Percentiles rank a stretch among this genome's conserved stretches.
phyloP scores from a whole-genome alignment of 176 grass and related monocot species.

The Aegilops bicornis region DNA sequence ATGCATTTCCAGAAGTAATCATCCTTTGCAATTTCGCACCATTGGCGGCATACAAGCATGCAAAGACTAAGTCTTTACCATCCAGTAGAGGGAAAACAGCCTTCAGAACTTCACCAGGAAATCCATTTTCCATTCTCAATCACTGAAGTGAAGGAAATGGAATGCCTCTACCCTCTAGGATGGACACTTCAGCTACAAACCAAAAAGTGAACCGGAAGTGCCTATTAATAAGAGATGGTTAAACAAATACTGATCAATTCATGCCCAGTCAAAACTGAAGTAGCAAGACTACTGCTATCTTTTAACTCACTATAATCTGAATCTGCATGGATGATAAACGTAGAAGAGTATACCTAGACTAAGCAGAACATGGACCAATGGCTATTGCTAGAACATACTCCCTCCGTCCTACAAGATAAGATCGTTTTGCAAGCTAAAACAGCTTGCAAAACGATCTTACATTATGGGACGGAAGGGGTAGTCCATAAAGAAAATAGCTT shows the following conservation, averaged over 20 bases:
- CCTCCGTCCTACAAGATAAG: no score
- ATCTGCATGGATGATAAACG: slow-evolving; percentile 8
- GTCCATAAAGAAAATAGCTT: neutral
- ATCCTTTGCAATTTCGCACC: slow-evolving; percentile 58
- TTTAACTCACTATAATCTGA: slow-evolving; percentile 6
- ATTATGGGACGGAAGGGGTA: no score
- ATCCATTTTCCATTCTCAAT: slow-evolving; percentile 56
- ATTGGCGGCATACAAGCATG: slow-evolving; percentile 78
- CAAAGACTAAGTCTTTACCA: slow-evolving; percentile 64
- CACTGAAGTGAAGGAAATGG: slow-evolving; percentile 13
- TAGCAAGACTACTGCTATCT: neutral
- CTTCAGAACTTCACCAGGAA: slow-evolving; percentile 63
- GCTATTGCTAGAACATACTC: neutral
- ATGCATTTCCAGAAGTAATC: slow-evolving; percentile 90
- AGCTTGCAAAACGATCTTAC: no score
- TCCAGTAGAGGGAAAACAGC: slow-evolving; percentile 66
- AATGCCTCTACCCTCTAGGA: slow-evolving; percentile 16
- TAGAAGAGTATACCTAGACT: neutral
- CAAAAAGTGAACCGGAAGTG: slow-evolving; percentile 6
- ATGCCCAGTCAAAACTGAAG: neutral
- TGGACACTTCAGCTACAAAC: slow-evolving; percentile 10
- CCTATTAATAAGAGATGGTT: neutral
- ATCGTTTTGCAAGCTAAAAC: no score
- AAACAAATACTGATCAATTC: slow-evolving; percentile 9
- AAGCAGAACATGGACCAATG: neutral